Evolutionary conservation across 495 filamentous ascomycete species (phyloP).

Genomic region (Talaromyces nanjingensis): DNA sequence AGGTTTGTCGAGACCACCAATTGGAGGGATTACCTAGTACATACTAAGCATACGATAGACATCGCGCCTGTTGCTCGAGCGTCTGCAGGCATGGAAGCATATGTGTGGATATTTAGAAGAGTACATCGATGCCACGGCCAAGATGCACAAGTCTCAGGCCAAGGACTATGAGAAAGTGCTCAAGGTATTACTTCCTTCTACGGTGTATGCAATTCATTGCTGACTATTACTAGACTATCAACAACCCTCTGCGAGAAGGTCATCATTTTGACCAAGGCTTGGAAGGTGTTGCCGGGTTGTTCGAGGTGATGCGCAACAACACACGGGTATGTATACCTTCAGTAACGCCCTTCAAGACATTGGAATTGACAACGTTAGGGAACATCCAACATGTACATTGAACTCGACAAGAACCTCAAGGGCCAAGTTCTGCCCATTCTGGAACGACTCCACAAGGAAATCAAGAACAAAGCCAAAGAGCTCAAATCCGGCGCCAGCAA

Average conservation of each 20-base stretch:
- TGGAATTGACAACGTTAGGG: conserved; percentile 38
- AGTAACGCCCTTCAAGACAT: background rate
- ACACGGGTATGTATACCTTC: conserved; percentile 54
- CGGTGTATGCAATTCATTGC: background rate
- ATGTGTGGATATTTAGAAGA: conserved; percentile 84
- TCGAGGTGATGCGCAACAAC: conserved; percentile 88
- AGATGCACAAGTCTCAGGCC: conserved; percentile 70
- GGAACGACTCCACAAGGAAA: conserved; percentile 86
- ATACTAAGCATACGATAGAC: conserved; percentile 37
- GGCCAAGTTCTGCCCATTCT: conserved; percentile 77
- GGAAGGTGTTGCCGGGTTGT: conserved; percentile 78
- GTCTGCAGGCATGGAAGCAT: conserved; percentile 92
- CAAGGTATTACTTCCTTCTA: conserved; percentile 50
- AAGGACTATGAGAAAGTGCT: conserved; percentile 95
- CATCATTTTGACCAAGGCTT: conserved; percentile 85
- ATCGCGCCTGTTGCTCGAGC: conserved; percentile 70
- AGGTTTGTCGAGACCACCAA: conserved; percentile 42
- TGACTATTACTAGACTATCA: conserved; percentile 56
- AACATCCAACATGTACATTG: conserved; percentile 76
- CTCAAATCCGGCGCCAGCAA: conserved; percentile 77
- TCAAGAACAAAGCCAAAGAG: conserved; percentile 92
- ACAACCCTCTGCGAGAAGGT: conserved; percentile 75
- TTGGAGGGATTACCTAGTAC: conserved; percentile 3
- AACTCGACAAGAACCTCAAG: conserved; percentile 84
- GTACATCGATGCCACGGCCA: conserved; percentile 77